phyloP scores from a whole-genome alignment of 2,329 filamentous ascomycete genomes.

The Diaporthe caulivora region DNA sequence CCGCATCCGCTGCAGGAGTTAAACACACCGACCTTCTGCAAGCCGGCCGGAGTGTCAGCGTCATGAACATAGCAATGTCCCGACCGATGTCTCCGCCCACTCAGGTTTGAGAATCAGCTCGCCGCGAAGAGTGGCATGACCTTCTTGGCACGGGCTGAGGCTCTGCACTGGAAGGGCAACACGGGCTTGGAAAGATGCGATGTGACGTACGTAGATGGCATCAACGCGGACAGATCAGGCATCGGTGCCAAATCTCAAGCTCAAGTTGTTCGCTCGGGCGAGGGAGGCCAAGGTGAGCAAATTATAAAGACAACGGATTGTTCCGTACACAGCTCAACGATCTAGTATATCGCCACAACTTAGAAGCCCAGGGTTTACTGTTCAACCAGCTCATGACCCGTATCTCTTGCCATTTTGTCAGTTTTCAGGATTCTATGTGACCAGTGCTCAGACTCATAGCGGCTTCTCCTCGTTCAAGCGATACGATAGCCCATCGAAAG shows the following conservation, averaged over 20 bases:
- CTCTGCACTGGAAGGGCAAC: background rate
- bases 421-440: background rate
- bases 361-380: background rate
- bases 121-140: background rate
- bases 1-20: background rate
- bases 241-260: background rate
- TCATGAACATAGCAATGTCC: background rate
- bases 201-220: background rate
- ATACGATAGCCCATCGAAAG: background rate
- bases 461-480: background rate
- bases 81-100: background rate
- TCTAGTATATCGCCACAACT: background rate
- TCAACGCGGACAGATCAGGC: background rate
- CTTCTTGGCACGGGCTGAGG: constrained; percentile 3
- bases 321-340: background rate
- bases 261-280: background rate
- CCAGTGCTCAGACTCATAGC: background rate
- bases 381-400: constrained; percentile 1
- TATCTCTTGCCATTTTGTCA: background rate
- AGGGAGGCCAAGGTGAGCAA: background rate
- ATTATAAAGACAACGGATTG: background rate
- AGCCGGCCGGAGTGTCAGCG: background rate
- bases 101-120: background rate
- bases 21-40: background rate
- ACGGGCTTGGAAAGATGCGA: background rate